Evolutionary conservation across 1,284 basidiomycete species (phyloP).

Genomic region (Apiotrichum mycotoxinovorans): DNA sequence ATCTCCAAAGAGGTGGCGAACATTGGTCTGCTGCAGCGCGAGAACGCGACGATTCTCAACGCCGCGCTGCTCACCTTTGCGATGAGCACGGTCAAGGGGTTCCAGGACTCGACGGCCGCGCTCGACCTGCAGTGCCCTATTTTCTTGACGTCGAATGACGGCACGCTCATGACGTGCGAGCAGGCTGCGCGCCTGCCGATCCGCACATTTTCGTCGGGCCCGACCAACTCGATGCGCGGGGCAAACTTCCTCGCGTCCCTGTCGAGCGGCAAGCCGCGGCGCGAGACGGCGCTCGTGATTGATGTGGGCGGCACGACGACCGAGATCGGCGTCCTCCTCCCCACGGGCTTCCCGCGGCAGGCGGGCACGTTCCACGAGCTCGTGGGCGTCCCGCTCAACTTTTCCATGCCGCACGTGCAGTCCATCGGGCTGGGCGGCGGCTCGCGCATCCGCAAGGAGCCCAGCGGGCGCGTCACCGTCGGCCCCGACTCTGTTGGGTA

Average conservation of each 20-base stretch:
- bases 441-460: slow-evolving; percentile 28
- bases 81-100: slow-evolving; percentile 55
- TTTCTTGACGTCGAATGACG: slow-evolving; percentile 60
- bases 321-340: slow-evolving; percentile 16
- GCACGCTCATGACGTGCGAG: slow-evolving; percentile 57
- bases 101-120: slow-evolving; percentile 54
- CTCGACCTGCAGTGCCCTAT: slow-evolving; percentile 56
- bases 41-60: slow-evolving; percentile 62
- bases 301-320: slow-evolving; percentile 60
- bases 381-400: slow-evolving; percentile 36
- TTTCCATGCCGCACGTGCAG: slow-evolving; percentile 36
- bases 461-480: slow-evolving; percentile 51
- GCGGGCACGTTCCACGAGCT: slow-evolving; percentile 31
- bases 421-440: slow-evolving; percentile 41
- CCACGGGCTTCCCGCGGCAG: slow-evolving; percentile 41
- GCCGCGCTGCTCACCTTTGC: slow-evolving; percentile 59
- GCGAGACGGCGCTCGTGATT: slow-evolving; percentile 56
- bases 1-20: slow-evolving; percentile 39
- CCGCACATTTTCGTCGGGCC: slow-evolving; percentile 60
- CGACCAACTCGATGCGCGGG: slow-evolving; percentile 63
- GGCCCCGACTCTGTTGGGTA: slow-evolving; percentile 61
- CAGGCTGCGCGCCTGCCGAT: slow-evolving; percentile 60
- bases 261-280: slow-evolving; percentile 32
- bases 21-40: slow-evolving; percentile 57
- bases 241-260: slow-evolving; percentile 57